Percentiles rank a stretch among this genome's conserved stretches.
Evolutionary conservation across 2,329 filamentous ascomycete genomes (phyloP).

Genomic region (Pseudogymnoascus verrucosus): DNA sequence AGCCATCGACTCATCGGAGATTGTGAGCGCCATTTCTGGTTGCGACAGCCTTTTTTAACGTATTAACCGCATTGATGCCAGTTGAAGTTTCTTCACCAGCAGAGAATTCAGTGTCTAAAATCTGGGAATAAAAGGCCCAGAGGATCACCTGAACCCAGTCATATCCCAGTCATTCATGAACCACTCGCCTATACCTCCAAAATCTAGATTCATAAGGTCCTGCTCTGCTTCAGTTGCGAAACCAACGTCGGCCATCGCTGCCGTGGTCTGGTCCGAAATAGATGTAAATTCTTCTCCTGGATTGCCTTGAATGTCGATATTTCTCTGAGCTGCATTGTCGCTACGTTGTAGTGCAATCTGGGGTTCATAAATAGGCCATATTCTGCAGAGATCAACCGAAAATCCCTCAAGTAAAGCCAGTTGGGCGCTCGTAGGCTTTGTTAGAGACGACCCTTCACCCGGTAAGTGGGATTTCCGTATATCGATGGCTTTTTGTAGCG

Average conservation of each 20-base stretch:
- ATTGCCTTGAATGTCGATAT: not conserved
- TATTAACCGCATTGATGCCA: not conserved
- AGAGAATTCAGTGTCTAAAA: not conserved
- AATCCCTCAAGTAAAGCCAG: not conserved
- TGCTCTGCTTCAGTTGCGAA: not conserved
- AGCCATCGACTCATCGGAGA: too few species aligned
- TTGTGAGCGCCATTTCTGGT: too few species aligned
- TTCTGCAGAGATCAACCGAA: not conserved
- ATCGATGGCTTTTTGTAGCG: not conserved
- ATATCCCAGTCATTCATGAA: not conserved
- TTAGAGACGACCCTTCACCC: not conserved
- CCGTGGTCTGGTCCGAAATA: not conserved
- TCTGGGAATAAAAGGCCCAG: not conserved
- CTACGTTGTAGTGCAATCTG: not conserved
- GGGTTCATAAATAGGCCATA: not conserved
- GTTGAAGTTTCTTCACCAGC: not conserved
- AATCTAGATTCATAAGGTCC: not conserved
- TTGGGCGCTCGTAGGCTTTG: not conserved
- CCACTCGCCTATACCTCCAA: not conserved
- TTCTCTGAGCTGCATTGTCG: not conserved
- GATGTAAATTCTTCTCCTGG: not conserved
- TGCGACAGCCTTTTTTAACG: too few species aligned
- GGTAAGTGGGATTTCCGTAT: not conserved
- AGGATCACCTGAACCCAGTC: not conserved
- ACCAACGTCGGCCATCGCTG: not conserved